Percentiles rank a stretch among this genome's conserved stretches.
These are phyloP conservation scores for Flammula alnicola DNA, from an alignment of 1,284 basidiomycete genomes.

Conservation along the genomic window DNA sequence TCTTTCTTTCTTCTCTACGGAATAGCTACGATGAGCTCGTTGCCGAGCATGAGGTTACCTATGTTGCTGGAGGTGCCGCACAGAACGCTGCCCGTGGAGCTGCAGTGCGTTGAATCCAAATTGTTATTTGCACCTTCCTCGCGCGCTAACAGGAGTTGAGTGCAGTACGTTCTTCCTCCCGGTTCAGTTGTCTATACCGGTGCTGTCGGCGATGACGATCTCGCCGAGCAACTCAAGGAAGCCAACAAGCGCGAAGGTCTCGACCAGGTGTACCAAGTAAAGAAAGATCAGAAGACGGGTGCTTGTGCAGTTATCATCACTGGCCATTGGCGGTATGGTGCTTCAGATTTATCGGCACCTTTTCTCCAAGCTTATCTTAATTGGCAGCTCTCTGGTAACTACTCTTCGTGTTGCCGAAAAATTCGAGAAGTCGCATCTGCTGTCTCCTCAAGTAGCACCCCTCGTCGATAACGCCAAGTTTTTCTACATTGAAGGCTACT, in stretches of 20 bases:
- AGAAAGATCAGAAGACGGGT: conserved; percentile 88
- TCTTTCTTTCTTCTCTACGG: neutral
- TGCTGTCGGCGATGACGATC: conserved; percentile 90
- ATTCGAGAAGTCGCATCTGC: conserved; percentile 83
- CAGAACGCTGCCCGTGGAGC: conserved; percentile 97
- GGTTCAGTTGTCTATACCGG: conserved; percentile 95
- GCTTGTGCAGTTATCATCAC: conserved; percentile 98
- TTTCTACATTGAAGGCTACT: conserved; percentile 97
- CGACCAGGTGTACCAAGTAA: conserved; percentile 88
- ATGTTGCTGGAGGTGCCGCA: conserved; percentile 96
- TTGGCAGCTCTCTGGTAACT: conserved; percentile 83
- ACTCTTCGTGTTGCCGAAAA: conserved; percentile 90
- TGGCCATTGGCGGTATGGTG: conserved; percentile 81
- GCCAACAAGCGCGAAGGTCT: conserved; percentile 96
- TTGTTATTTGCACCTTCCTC: neutral
- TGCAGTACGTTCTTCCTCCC: conserved; percentile 87
- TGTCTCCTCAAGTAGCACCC: conserved; percentile 77
- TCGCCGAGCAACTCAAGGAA: conserved; percentile 88
- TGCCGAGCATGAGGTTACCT: conserved; percentile 79
- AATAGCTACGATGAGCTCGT: conserved; percentile 88
- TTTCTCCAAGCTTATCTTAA: neutral
- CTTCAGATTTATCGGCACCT: neutral
- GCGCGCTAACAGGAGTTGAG: conserved; percentile 10
- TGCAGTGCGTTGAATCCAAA: conserved; percentile 67
- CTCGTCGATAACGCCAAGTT: conserved; percentile 83